phyloP scores from a whole-genome alignment of 2,329 filamentous ascomycete species.

The Talaromyces sp. region DNA sequence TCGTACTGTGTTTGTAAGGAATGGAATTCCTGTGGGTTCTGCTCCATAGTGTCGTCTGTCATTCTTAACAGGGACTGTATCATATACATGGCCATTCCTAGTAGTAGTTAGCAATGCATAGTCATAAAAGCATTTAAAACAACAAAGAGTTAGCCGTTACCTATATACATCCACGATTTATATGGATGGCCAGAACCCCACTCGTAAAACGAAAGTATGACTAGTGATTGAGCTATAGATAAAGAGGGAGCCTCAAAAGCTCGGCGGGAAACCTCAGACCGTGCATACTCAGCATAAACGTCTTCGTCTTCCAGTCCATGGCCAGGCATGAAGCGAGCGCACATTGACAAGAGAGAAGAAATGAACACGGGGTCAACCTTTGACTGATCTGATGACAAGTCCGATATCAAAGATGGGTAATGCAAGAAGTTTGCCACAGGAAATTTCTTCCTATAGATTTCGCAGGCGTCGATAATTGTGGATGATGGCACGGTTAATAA shows the following conservation, averaged over 20 bases:
- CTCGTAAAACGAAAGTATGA: conserved; percentile 34
- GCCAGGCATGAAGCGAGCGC: conserved; percentile 27
- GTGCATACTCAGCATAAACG: conserved; percentile 29
- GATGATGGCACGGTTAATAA: conserved; percentile 18
- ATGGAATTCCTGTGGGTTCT: conserved; percentile 30
- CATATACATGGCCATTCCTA: conserved; percentile 37
- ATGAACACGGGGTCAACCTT: conserved; percentile 31
- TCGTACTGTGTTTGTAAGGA: conserved; percentile 31
- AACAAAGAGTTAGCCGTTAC: conserved; percentile 14
- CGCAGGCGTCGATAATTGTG: conserved; percentile 29
- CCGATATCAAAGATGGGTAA: conserved; percentile 31
- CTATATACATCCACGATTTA: conserved; percentile 37
- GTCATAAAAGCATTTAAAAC: neutral
- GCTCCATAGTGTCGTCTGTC: conserved; percentile 34
- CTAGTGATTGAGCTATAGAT: conserved; percentile 31
- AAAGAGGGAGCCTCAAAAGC: conserved; percentile 31
- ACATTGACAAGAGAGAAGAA: conserved; percentile 30
- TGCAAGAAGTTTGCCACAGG: conserved; percentile 34
- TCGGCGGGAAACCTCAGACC: conserved; percentile 25
- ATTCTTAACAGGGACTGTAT: conserved; percentile 33
- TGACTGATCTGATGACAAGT: conserved; percentile 25
- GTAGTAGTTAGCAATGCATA: conserved; percentile 4
- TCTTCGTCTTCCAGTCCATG: conserved; percentile 23
- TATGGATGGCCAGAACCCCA: conserved; percentile 33
- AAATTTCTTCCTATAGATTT: conserved; percentile 34